Evolutionary conservation across 495 filamentous ascomycete genomes (phyloP).

Genomic region (Hypoxylon trugodes): DNA sequence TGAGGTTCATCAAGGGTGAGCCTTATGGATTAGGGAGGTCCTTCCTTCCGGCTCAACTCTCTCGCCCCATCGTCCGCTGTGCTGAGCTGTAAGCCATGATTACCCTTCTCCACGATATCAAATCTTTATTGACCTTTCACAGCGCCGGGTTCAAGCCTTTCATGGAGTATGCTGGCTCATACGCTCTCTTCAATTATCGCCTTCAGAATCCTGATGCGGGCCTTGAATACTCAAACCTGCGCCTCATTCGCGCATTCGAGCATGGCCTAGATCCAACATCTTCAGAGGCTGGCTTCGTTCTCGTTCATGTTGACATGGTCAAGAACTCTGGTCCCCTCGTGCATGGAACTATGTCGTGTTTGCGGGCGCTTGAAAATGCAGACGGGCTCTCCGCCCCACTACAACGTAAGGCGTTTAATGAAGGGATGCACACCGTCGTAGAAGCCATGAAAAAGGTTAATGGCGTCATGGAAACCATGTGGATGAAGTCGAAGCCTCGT

Average conservation of each 20-base stretch:
- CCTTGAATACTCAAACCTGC: constrained; percentile 78
- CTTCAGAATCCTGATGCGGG: constrained; percentile 70
- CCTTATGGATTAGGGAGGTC: constrained; percentile 79
- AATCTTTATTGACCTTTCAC: constrained; percentile 16
- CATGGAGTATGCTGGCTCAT: constrained; percentile 94
- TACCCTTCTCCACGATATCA: background rate
- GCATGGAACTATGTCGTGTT: constrained; percentile 68
- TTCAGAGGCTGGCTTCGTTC: constrained; percentile 92
- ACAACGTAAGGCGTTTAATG: constrained; percentile 66
- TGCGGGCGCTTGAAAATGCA: constrained; percentile 64
- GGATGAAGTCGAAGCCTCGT: constrained; percentile 78
- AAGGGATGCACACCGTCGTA: constrained; percentile 68
- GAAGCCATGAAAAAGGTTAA: constrained; percentile 75
- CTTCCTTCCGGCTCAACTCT: constrained; percentile 72
- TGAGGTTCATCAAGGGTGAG: constrained; percentile 70
- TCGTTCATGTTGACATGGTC: constrained; percentile 86
- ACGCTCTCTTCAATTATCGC: constrained; percentile 89
- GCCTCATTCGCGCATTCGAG: constrained; percentile 88
- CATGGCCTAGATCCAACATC: constrained; percentile 81
- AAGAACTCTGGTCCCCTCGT: constrained; percentile 77
- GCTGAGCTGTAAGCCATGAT: constrained; percentile 72
- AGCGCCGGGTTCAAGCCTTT: constrained; percentile 81
- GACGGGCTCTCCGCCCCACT: background rate
- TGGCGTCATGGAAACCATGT: constrained; percentile 86
- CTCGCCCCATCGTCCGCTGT: constrained; percentile 77